Evolutionary conservation across 306 rosid species (phyloP), one percentile per base, ranked within the genome.

Genomic region (Cicer chorassanicum): DNA sequence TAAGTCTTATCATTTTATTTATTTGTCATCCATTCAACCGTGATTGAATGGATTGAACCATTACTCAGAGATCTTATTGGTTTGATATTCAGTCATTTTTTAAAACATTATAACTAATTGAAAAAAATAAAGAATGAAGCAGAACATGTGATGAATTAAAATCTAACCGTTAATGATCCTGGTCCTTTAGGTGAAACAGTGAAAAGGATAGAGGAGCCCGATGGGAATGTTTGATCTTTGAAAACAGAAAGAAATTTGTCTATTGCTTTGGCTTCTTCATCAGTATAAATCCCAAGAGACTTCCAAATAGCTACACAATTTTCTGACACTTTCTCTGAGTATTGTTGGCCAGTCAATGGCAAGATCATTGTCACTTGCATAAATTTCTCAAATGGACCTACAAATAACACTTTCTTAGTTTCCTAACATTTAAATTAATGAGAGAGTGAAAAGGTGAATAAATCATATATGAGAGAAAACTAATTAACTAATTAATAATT

Each of bases 201-300:
- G 87, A 91, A 92, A 36, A 91, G 83, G 65, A 94, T 84, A 4
- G 97, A 94, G 3, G 97, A 74, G 63, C 84, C 93, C 0, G 99
- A 89, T 29, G 95, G 87, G 78, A 91, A 92, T 0, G 65, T 85
- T 68, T 90, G 55, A 10, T 85, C 84, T 56, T 90, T 90, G 86
- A 91, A 94, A 42, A 72, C 73, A 12, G 88, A 73, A 16, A 87
- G 15, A 70, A 91, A 88, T 65, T 90, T 82, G 0, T 90, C 83
- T 7, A 94, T 78, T 38, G 96, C 97, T 70, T 83, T 82, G 75
- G 71, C 96, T 83, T 90, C 97, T 73, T 80, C 82, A 7, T 94
- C 93, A 1, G 85, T 85, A 55, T 90, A 94, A 36, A 89, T 65
- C 36, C 96, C 96, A 14, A 86, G 68, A 10, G 90, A 78, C 65